Evolutionary conservation across 768 basidiomycete species (phyloP).

Genomic region (Podaxis mareebaensis): DNA sequence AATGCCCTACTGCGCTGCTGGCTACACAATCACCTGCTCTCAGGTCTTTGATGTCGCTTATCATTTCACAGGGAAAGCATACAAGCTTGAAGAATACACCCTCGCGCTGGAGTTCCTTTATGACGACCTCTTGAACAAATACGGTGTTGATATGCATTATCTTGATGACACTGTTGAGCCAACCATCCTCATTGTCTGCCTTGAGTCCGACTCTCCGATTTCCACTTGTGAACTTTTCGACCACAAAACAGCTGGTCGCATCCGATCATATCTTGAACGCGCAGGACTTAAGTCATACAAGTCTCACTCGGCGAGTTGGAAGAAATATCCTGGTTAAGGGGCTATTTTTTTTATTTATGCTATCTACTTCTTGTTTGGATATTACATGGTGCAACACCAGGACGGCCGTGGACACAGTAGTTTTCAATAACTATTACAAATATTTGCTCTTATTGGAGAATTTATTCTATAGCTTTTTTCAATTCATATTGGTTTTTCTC

Average conservation of each 20-base stretch:
- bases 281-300: constrained; percentile 8
- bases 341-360: too few relatives aligned
- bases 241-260: not conserved
- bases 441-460: too few relatives aligned
- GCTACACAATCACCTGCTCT: constrained; percentile 5
- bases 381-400: too few relatives aligned
- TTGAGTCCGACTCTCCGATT: constrained; percentile 5
- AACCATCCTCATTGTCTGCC: constrained; percentile 14
- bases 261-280: constrained; percentile 9
- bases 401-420: too few relatives aligned
- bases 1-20: constrained; percentile 12
- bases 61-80: constrained; percentile 10
- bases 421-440: too few relatives aligned
- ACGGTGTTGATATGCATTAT: constrained; percentile 10
- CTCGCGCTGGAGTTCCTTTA: constrained; percentile 2
- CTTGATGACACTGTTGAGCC: constrained; percentile 10
- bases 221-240: not conserved
- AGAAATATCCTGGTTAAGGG: constrained; percentile 7
- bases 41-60: constrained; percentile 2
- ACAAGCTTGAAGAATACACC: constrained; percentile 8
- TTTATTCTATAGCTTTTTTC: too few relatives aligned
- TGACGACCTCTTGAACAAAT: constrained; percentile 10
- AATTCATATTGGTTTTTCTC: too few relatives aligned
- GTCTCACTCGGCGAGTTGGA: not conserved
- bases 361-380: too few relatives aligned